A percentile compares a stretch with the other conserved stretches of the same genome.
Conservation (phyloP, 148 eudicot genomes). For the Euryodendron excelsum region DNA sequence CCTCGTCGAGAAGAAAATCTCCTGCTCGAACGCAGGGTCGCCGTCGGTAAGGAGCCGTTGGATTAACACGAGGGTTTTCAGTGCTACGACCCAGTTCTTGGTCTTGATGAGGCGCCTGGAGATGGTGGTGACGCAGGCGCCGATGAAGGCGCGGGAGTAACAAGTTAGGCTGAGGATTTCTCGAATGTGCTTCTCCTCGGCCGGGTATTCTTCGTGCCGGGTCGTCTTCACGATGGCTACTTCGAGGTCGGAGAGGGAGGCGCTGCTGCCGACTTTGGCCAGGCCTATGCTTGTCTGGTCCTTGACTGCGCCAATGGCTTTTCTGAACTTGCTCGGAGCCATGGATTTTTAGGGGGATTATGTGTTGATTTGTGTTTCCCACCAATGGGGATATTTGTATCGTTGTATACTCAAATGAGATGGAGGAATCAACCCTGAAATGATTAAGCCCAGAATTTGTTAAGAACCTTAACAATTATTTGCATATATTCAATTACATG, state of each 20-base stretch:
- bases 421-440: background rate
- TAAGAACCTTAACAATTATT: background rate
- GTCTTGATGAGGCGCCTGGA: constrained; percentile 74
- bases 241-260: constrained; percentile 71
- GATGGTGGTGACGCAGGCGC: constrained; percentile 56
- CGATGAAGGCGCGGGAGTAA: constrained; percentile 52
- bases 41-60: constrained; percentile 73
- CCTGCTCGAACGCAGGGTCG: constrained; percentile 64
- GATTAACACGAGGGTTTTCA: constrained; percentile 70
- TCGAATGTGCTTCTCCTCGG: constrained; percentile 68
- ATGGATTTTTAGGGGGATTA: constrained; percentile 20
- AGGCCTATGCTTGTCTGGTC: constrained; percentile 84
- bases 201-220: constrained; percentile 74
- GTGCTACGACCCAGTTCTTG: constrained; percentile 82
- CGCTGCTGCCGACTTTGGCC: constrained; percentile 62
- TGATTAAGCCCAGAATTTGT: background rate
- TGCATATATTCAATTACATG: background rate
- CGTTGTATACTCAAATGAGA: background rate
- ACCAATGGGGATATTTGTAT: background rate
- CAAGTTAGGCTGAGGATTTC: constrained; percentile 65
- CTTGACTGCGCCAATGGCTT: constrained; percentile 90
- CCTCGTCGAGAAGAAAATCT: constrained; percentile 77
- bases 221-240: constrained; percentile 86
- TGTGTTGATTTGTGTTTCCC: background rate
- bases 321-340: constrained; percentile 54